Evolutionary conservation across 2,329 filamentous ascomycete genomes (phyloP), one percentile per base, ranked within the genome.

Genomic region (Microcyclosporella mali): DNA sequence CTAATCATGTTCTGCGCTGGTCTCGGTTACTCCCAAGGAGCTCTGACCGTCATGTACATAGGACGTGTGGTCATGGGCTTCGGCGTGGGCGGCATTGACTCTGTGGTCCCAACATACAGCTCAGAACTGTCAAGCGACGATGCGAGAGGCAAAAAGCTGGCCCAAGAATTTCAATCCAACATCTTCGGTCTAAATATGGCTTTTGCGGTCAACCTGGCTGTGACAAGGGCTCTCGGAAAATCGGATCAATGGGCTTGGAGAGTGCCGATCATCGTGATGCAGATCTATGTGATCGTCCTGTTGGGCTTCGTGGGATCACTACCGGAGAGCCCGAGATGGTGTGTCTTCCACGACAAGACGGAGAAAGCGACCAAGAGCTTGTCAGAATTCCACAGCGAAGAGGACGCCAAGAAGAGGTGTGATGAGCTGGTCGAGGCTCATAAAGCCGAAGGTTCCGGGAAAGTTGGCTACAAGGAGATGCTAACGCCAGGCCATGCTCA

Each of bases 151-250:
- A 73, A 72, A 51, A 75, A 78, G 1, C 59, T 82, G 33, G 77
- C 77, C 1, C 75, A 82, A 54, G 77, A 81, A 52, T 82, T 82
- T 53, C 78, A 81, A 56, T 74, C 72, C 58, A 82, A 82, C 50
- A 81, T 82, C 49, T 76, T 80, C 43, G 77, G 78, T 0, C 59
- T 82, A 2, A 69, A 79, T 45, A 72, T 79, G 70, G 78, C 77
- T 0, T 81, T 80, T 56, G 71, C 66, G 0, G 73, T 81, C 58
- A 82, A 81, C 50, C 62, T 81, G 1, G 67, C 62, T 1, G 68
- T 78, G 2, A 81, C 77, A 0, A 60, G 71, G 4, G 56, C 59
- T 1, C 65, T 81, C 3, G 76, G 77, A 2, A 79, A 80, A 51
- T 56, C 63, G 6, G 74, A 66, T 50, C 68, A 81, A 53, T 81